Base-by-base conservation (phyloP, 257 asterid species). In the Gentiana macrophylla region DNA sequence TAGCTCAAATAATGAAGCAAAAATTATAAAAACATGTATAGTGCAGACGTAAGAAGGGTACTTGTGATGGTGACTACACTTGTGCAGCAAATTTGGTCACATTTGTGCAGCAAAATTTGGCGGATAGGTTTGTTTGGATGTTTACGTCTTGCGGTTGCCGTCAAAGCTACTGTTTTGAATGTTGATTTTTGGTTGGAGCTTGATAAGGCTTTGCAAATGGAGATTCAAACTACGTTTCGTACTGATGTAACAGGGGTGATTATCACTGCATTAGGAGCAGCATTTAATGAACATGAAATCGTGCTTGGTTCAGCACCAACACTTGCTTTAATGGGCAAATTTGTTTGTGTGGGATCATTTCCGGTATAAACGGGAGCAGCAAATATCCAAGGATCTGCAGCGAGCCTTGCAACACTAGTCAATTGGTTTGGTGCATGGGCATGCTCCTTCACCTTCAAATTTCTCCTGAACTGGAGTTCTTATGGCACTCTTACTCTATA, bases 391-490 rank as follows among this genome's bases (percentile, higher is more conserved):
- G 96, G 98, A 66, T 80, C 69, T n/a, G 98, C 95, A 13, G 98
- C 96, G 41, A 91, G 98, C 79, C 68, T 87, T 35, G 96, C 95
- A 56, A 87, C 96, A 41, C 62, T 91, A n/a, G 81, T 87, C 62
- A 91, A 91, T 68, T 91, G 98, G 98, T 91, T 84, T 32, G 96
- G 95, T 12, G 95, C 96, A 34, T 87, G 96, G 98, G 78, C 76
- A 46, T 75, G 84, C 72, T 91, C 98, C 43, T 91, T 72, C 78
- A 87, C 98, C 2, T 91, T 91, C 75, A 91, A 91, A 48, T 91
- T 84, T 62, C 92, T 91, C 62, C 86, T 87, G 95, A 67, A 58
- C 63, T 91, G 98, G 98, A 82, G 84, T 71, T 77, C 96, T 62
- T 76, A 65, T 6, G 98, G 96, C 81, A 73, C 24, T 24, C 24